Evolutionary conservation across 1,139 yeast genomes (phyloP).

Genomic region (Hyphopichia burtonii): DNA sequence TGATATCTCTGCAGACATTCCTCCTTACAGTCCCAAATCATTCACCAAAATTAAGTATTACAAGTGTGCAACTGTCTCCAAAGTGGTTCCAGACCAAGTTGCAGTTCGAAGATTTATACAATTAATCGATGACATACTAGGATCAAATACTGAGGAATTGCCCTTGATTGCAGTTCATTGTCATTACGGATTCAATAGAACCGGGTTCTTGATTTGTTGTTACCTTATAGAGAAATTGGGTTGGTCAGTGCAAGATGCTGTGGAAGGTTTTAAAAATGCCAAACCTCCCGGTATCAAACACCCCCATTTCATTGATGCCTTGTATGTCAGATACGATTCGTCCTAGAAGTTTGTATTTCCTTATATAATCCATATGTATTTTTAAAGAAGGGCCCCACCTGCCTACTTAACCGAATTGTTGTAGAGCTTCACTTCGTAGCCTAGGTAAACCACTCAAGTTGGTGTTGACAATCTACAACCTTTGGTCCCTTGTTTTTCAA

Average conservation of each 20-base stretch:
- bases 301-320: slow-evolving; percentile 73
- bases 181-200: slow-evolving; percentile 79
- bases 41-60: slow-evolving; percentile 56
- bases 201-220: slow-evolving; percentile 73
- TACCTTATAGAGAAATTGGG: slow-evolving; percentile 62
- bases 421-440: no score
- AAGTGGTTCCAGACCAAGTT: slow-evolving; percentile 66
- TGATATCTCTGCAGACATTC: slow-evolving; percentile 75
- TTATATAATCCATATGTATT: not conserved
- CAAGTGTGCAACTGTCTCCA: slow-evolving; percentile 77
- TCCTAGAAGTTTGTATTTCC: not conserved
- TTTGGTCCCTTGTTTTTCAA: not conserved
- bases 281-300: slow-evolving; percentile 76
- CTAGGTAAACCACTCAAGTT: no score
- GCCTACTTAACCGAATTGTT: no score
- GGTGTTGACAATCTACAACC: no score
- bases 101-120: slow-evolving; percentile 59
- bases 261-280: slow-evolving; percentile 56
- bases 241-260: slow-evolving; percentile 63
- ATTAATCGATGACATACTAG: slow-evolving; percentile 51
- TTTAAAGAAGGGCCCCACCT: no score
- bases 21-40: slow-evolving; percentile 67
- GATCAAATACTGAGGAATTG: slow-evolving; percentile 13
- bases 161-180: slow-evolving; percentile 69
- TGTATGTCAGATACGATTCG: slow-evolving; percentile 60